A percentile compares a stretch with the other conserved stretches of the same genome.
Conservation (phyloP, 208 protist genomes). For the Blechomonas ayalai region DNA sequence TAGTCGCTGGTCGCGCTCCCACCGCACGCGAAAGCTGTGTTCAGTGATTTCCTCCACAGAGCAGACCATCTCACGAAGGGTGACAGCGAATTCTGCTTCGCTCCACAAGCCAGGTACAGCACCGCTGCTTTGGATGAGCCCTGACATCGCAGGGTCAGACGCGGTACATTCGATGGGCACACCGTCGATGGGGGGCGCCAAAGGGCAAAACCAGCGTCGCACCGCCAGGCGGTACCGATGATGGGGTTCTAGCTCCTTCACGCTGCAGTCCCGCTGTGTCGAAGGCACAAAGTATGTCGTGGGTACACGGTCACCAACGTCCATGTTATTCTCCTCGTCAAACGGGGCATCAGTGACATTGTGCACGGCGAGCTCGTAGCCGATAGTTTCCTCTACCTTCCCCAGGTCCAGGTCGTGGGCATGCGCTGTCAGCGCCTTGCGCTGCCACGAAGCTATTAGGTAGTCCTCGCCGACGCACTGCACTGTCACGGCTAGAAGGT, state of each 20-base stretch:
- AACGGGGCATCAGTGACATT: slow-evolving; percentile 60
- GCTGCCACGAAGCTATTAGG: slow-evolving; percentile 66
- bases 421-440: slow-evolving; percentile 53
- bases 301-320: slow-evolving; percentile 3
- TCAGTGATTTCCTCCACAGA: slow-evolving; percentile 56
- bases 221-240: slow-evolving; percentile 76
- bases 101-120: slow-evolving; percentile 75
- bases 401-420: slow-evolving; percentile 38
- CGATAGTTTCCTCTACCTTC: slow-evolving; percentile 68
- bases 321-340: slow-evolving; percentile 34
- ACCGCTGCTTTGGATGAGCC: slow-evolving; percentile 33
- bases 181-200: slow-evolving; percentile 15
- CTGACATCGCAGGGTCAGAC: slow-evolving; percentile 24
- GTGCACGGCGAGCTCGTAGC: slow-evolving; percentile 68
- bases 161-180: slow-evolving; percentile 4
- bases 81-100: slow-evolving; percentile 53
- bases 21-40: slow-evolving; percentile 71
- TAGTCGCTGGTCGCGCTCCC: slow-evolving; percentile 65
- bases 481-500: slow-evolving; percentile 56
- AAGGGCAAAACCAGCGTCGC: slow-evolving; percentile 81
- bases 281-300: slow-evolving; percentile 49
- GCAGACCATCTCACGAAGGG: slow-evolving; percentile 79
- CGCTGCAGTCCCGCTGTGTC: slow-evolving; percentile 39
- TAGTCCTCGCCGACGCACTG: slow-evolving; percentile 75
- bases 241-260: slow-evolving; percentile 64